phyloP scores from a whole-genome alignment of 345 rosid species.

The Arabidopsis arenosa region DNA sequence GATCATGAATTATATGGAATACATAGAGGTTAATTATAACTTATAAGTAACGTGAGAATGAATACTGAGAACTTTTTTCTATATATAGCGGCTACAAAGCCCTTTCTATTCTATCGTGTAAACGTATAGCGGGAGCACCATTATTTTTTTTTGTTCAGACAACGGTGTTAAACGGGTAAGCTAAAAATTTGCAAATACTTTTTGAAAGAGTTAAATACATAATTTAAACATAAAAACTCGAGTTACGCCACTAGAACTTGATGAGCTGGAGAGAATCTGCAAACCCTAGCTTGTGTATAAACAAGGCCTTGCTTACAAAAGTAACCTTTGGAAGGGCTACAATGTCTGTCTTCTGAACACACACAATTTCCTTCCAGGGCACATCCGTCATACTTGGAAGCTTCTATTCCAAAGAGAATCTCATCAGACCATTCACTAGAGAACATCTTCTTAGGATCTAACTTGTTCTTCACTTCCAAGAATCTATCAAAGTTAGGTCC shows the following conservation, averaged over 20 bases:
- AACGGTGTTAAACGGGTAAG: not conserved
- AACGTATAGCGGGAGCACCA: not conserved
- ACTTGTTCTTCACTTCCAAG: conserved; percentile 58
- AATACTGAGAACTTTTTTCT: not conserved
- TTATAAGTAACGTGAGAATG: not conserved
- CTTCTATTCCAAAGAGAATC: conserved; percentile 58
- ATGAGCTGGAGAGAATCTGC: conserved; percentile 52
- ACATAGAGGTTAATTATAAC: not conserved
- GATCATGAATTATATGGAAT: not conserved
- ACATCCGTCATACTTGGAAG: conserved; percentile 64
- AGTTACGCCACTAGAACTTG: conserved; percentile 1
- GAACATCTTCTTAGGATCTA: conserved; percentile 71
- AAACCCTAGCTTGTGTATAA: conserved; percentile 73
- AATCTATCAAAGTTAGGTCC: conserved; percentile 53
- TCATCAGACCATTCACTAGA: conserved; percentile 85
- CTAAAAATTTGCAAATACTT: not conserved
- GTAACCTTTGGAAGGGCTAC: conserved; percentile 72
- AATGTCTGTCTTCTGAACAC: conserved; percentile 77
- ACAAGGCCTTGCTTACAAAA: conserved; percentile 69
- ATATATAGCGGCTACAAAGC: not conserved
- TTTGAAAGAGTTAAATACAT: not conserved
- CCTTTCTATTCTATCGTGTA: not conserved
- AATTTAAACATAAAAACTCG: not conserved
- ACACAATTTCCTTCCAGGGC: conserved; percentile 84
- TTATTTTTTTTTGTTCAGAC: not conserved